Conservation (phyloP, 257 asterid species). For the Thymus quinquecostatus region DNA sequence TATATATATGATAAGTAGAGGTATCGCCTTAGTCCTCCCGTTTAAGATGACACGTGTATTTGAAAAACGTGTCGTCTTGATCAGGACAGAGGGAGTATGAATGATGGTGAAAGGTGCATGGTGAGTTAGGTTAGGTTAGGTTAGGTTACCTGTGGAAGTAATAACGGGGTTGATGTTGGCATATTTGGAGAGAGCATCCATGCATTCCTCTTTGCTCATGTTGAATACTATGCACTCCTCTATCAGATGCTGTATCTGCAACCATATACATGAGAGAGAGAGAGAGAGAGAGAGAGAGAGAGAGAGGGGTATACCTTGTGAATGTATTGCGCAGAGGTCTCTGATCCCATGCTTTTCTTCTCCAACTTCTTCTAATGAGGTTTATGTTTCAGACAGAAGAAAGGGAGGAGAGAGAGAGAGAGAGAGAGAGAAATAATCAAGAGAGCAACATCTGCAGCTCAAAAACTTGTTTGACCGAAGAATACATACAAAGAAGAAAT, state of each 20-base stretch:
- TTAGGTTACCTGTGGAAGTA: constrained; percentile 50
- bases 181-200: constrained; percentile 89
- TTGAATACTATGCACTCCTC: constrained; percentile 82
- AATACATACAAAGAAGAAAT: background rate
- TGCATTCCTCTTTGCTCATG: constrained; percentile 92
- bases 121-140: no score
- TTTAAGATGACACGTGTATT: no score
- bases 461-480: background rate
- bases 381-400: background rate
- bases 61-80: no score
- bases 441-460: background rate
- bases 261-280: background rate
- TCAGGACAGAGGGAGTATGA: no score
- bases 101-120: no score
- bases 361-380: background rate
- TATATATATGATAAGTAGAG: no score
- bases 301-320: constrained; percentile 49
- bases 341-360: constrained; percentile 52
- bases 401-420: background rate
- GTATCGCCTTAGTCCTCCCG: no score
- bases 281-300: background rate
- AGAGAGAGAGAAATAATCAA: background rate
- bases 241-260: constrained; percentile 58
- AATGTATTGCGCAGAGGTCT: constrained; percentile 75
- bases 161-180: constrained; percentile 80